Percentiles rank a stretch among this genome's conserved stretches.
Conservation (phyloP, 331 rosid genomes). For the Stylosanthes scabra region DNA sequence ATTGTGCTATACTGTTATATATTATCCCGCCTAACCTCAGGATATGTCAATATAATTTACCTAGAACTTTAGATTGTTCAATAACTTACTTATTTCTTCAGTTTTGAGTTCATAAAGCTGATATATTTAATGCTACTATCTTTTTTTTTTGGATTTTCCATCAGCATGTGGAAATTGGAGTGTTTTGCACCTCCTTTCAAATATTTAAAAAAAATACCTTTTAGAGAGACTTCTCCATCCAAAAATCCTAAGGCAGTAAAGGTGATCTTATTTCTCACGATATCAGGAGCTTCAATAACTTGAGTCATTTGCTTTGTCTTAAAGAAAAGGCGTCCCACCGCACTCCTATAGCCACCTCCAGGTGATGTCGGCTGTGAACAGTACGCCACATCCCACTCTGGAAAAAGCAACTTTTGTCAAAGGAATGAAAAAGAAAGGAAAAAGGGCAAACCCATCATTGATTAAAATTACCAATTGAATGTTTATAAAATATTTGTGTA, state of each 20-base stretch:
- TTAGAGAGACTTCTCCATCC: conserved; percentile 70
- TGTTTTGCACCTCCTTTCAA: conserved; percentile 11
- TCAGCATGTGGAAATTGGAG: conserved; percentile 20
- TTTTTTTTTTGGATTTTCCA: not conserved
- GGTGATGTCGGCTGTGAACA: conserved; percentile 94
- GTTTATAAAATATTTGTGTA: not conserved
- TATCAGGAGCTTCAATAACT: conserved; percentile 83
- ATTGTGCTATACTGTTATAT: too few relatives aligned
- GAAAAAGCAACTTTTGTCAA: conserved; percentile 10
- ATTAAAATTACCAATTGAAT: not conserved
- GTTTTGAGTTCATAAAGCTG: not conserved
- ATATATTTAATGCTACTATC: conserved; percentile 4
- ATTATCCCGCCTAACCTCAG: too few relatives aligned
- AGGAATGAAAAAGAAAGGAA: conserved; percentile 8
- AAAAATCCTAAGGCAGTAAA: conserved; percentile 75
- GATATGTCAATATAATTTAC: too few relatives aligned
- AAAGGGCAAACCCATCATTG: conserved; percentile 12
- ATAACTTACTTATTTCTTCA: not conserved
- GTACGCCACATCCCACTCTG: conserved; percentile 94
- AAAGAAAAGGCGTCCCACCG: conserved; percentile 76
- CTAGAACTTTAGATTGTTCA: conserved; percentile 7
- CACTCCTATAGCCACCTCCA: conserved; percentile 92
- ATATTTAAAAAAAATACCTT: conserved; percentile 44
- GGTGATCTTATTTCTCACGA: conserved; percentile 74
- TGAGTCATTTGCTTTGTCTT: conserved; percentile 92